phyloP scores from a whole-genome alignment of 495 filamentous ascomycete species.

The Achaetomiella virescens region DNA sequence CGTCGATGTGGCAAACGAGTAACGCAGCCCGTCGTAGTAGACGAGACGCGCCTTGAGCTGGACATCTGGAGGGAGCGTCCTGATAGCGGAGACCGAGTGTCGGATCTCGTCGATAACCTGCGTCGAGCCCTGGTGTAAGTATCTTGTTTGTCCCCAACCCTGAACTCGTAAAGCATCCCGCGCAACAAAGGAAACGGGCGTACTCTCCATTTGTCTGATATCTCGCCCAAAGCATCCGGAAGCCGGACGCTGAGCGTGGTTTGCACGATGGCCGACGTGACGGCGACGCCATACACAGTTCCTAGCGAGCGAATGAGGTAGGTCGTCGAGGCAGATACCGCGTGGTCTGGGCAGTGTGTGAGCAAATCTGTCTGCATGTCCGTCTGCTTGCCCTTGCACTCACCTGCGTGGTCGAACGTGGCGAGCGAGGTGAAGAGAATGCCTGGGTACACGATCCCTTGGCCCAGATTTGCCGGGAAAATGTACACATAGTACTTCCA shows the following conservation, averaged over 20 bases:
- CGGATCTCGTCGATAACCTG: conserved; percentile 57
- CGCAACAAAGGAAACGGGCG: conserved; percentile 29
- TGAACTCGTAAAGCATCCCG: neutral
- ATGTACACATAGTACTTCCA: conserved; percentile 63
- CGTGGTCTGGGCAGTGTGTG: conserved; percentile 44
- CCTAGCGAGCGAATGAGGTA: conserved; percentile 60
- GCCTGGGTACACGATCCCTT: conserved; percentile 57
- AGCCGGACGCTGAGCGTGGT: conserved; percentile 55
- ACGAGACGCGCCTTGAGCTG: conserved; percentile 55
- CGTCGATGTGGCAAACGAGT: conserved; percentile 51
- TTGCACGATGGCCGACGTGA: conserved; percentile 58
- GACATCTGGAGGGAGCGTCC: conserved; percentile 49
- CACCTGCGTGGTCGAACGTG: conserved; percentile 57
- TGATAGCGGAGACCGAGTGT: conserved; percentile 53
- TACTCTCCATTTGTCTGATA: conserved; percentile 65
- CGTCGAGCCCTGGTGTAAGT: conserved; percentile 4
- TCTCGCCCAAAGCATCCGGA: conserved; percentile 50
- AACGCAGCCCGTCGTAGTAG: conserved; percentile 51
- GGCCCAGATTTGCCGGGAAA: conserved; percentile 58
- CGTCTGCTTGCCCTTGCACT: neutral
- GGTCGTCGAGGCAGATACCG: conserved; percentile 57
- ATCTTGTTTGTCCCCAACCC: conserved; percentile 15
- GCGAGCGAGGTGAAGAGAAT: conserved; percentile 59
- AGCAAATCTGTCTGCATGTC: neutral
- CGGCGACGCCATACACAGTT: conserved; percentile 58